Conservation (phyloP, 306 rosid species). For the Cucumis hystrix region DNA sequence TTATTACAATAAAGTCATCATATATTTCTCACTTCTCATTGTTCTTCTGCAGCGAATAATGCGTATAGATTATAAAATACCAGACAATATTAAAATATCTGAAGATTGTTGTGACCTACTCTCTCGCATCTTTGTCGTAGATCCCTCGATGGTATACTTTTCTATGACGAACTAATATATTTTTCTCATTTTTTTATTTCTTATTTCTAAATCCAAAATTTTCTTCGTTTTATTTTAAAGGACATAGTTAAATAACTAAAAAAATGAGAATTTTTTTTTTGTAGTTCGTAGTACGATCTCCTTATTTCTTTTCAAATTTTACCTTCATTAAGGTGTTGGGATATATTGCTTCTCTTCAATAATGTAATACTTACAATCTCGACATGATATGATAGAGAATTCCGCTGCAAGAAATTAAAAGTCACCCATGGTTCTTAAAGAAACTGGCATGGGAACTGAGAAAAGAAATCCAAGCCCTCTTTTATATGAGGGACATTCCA, state of each 20-base stretch:
- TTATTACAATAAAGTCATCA: background rate
- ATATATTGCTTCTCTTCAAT: background rate
- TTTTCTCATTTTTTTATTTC: background rate
- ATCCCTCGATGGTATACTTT: constrained; percentile 37
- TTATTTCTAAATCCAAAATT: background rate
- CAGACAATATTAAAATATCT: constrained; percentile 55
- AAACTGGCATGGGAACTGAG: constrained; percentile 61
- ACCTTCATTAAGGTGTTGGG: background rate
- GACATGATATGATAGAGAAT: constrained; percentile 32
- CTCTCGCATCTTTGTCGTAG: constrained; percentile 45
- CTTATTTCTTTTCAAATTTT: background rate
- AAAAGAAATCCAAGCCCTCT: constrained; percentile 40
- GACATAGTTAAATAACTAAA: too few relatives aligned
- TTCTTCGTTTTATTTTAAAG: background rate
- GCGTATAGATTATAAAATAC: constrained; percentile 44
- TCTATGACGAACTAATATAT: background rate
- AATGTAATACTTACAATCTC: background rate
- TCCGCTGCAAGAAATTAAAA: constrained; percentile 49
- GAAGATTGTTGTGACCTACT: constrained; percentile 52
- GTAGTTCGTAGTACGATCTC: background rate
- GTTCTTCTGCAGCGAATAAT: constrained; percentile 35
- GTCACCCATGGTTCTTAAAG: constrained; percentile 72
- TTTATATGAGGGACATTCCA: constrained; percentile 46
- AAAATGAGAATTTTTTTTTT: background rate
- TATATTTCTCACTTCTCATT: background rate